Percentiles rank a stretch among this genome's conserved stretches.
Conservation (phyloP, 257 asterid species). For the Forsythia viridissima region DNA sequence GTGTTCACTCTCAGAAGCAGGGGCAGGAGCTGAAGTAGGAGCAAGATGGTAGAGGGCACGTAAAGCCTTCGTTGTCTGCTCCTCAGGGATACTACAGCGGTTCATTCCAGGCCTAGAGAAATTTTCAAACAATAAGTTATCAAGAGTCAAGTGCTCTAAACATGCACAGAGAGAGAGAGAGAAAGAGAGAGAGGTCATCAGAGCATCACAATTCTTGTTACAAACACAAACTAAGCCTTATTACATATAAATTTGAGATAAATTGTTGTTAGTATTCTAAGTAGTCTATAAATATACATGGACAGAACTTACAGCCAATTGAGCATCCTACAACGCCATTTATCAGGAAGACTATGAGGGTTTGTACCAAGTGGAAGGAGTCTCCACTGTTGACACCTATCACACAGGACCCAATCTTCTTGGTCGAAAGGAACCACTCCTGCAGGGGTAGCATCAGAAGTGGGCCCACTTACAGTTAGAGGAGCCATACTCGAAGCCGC, state of each 20-base stretch:
- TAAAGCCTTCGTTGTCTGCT: conserved; percentile 76
- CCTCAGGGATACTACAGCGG: conserved; percentile 81
- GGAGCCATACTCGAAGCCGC: conserved; percentile 44
- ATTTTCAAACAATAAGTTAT: conserved; percentile 33
- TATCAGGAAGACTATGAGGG: conserved; percentile 82
- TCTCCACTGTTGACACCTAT: conserved; percentile 85
- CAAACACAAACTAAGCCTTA: neutral
- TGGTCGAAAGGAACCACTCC: conserved; percentile 59
- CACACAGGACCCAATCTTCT: conserved; percentile 94
- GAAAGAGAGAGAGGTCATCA: conserved; percentile 3
- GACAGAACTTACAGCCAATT: conserved; percentile 90
- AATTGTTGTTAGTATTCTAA: neutral
- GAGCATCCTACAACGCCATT: conserved; percentile 95
- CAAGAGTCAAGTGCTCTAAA: conserved; percentile 19
- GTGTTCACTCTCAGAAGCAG: conserved; percentile 47
- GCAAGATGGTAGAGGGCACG: conserved; percentile 80
- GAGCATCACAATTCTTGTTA: neutral
- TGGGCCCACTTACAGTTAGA: conserved; percentile 43
- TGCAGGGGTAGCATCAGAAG: conserved; percentile 50
- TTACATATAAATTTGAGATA: neutral
- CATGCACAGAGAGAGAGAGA: conserved; percentile 8
- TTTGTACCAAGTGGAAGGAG: conserved; percentile 90
- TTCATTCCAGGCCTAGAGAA: conserved; percentile 86
- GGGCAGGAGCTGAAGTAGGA: conserved; percentile 39
- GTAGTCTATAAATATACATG: neutral